A percentile compares a stretch with the other conserved stretches of the same genome.
phyloP scores from a whole-genome alignment of 176 grass and related monocot genomes.

The Oryza officinalis region DNA sequence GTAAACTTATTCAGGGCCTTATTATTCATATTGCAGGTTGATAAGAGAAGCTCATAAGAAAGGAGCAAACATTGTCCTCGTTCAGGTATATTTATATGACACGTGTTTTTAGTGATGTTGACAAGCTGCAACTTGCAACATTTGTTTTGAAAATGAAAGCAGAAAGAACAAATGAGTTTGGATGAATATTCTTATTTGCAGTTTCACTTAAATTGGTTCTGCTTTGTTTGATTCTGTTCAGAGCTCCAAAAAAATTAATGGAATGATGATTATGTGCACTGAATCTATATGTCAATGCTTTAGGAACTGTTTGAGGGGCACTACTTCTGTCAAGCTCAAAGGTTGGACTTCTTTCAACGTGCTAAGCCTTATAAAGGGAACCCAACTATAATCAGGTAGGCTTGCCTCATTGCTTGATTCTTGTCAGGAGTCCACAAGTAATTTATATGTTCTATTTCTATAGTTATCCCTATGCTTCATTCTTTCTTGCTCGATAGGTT shows the following conservation, averaged over 20 bases:
- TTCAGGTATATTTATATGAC: slow-evolving; percentile 60
- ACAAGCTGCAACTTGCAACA: not conserved
- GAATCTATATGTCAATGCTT: not conserved
- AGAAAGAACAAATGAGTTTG: not conserved
- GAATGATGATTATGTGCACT: not conserved
- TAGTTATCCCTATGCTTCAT: not conserved
- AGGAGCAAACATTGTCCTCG: slow-evolving; percentile 81
- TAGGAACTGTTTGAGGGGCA: slow-evolving; percentile 95
- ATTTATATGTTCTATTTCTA: not conserved
- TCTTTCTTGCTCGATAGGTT: slow-evolving; percentile 49
- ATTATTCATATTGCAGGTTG: slow-evolving; percentile 57
- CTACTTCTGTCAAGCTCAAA: slow-evolving; percentile 99
- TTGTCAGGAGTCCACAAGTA: not conserved
- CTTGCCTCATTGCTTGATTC: not conserved
- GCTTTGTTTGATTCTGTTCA: slow-evolving; percentile 7
- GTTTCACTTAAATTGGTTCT: not conserved
- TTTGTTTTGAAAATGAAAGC: slow-evolving; percentile 2
- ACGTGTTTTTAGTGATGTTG: not conserved
- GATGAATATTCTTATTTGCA: not conserved
- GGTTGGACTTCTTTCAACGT: slow-evolving; percentile 74
- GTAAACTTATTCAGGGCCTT: not conserved
- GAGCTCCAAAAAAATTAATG: not conserved
- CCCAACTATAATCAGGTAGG: slow-evolving; percentile 83
- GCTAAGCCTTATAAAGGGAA: slow-evolving; percentile 93
- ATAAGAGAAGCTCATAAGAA: slow-evolving; percentile 91